phyloP scores from a whole-genome alignment of 768 basidiomycete species.

The Phlegmacium glaucopus region DNA sequence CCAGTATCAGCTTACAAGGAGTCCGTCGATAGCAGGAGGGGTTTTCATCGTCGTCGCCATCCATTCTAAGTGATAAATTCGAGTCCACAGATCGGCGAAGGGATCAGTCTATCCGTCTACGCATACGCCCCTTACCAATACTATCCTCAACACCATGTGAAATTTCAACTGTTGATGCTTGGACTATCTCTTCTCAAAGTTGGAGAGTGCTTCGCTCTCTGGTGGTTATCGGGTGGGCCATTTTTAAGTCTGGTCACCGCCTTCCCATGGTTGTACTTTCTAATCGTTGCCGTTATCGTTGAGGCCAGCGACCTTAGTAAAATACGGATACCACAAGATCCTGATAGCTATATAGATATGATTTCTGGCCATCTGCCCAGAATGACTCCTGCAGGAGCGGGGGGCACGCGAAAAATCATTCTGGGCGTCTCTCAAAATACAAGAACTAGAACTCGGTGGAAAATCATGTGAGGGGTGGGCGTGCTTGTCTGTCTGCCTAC shows the following conservation, averaged over 20 bases:
- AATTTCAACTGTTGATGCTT: constrained; percentile 5
- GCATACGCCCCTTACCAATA: constrained; percentile 12
- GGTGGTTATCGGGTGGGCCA: constrained; percentile 1
- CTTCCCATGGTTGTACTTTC: constrained; percentile 20
- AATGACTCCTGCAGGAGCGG: constrained; percentile 9
- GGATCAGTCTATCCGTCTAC: constrained; percentile 2
- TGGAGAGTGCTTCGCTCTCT: constrained; percentile 15
- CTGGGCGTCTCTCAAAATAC: constrained; percentile 18
- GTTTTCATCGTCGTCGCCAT: too few species aligned
- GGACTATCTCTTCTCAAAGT: constrained; percentile 15
- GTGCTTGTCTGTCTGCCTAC: constrained; percentile 16
- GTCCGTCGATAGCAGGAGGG: too few species aligned
- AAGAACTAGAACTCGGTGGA: constrained; percentile 13
- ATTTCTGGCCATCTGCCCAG: constrained; percentile 18
- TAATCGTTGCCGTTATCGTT: constrained; percentile 7
- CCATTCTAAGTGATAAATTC: too few species aligned
- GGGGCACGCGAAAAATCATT: constrained; percentile 17
- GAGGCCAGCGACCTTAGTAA: constrained; percentile 7
- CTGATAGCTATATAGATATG: constrained; percentile 13
- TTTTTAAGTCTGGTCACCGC: constrained; percentile 10
- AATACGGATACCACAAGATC: constrained; percentile 2
- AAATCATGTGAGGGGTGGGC: constrained; percentile 19
- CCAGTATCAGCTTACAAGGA: not conserved
- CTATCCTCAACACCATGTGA: constrained; percentile 2
- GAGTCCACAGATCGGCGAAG: not conserved